Base-by-base conservation (phyloP, 345 rosid species). In the Eucalyptus urophylla region DNA sequence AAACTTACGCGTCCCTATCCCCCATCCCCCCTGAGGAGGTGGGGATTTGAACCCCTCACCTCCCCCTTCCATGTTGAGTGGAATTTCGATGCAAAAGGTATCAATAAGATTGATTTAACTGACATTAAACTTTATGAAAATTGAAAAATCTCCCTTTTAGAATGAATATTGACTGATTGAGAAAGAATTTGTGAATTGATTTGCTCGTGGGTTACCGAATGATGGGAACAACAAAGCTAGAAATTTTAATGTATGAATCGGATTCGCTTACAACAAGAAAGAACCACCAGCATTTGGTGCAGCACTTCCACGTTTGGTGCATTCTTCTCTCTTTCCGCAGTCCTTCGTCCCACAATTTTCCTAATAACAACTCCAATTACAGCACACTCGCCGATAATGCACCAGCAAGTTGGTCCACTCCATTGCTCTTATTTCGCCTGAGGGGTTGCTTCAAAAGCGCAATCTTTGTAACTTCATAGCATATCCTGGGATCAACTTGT, bases 341-440 rank as follows among this genome's bases (percentile, higher is more conserved):
- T 31, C 33, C 14, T 27, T 14, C 37, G 37, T 65, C 1, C 76
- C 76, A 2, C 2, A 8, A 65, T 67, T 4, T 31, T 67, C 10
- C 43, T 16, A 69, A 69, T 31, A 16, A 31, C 43, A 31, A 31
- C 80, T 69, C 43, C 44, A 31, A 8, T 69, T 8, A 17, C 44
- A 4, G 5, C 21, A 69, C 16, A 31, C 37, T 69, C 80, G 19
- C 12, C 24, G 24, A 33, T 9, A 5, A 69, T 33, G 80, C 80
- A 69, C 2, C 62, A 56, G 0, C 1, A 22, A 56, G 29, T 56
- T 2, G 62, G 13, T 1, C 25, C 62, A 10, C 0, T 56, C 29
- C 62, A 24, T 56, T 9, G 62, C 62, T 56, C 62, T 0, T 56
- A 22, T 56, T 56, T 56, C 62, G 62, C 62, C 62, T 51, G 21